Conservation (phyloP, 2,329 filamentous ascomycete genomes). For the Pseudonectria foliicola region DNA sequence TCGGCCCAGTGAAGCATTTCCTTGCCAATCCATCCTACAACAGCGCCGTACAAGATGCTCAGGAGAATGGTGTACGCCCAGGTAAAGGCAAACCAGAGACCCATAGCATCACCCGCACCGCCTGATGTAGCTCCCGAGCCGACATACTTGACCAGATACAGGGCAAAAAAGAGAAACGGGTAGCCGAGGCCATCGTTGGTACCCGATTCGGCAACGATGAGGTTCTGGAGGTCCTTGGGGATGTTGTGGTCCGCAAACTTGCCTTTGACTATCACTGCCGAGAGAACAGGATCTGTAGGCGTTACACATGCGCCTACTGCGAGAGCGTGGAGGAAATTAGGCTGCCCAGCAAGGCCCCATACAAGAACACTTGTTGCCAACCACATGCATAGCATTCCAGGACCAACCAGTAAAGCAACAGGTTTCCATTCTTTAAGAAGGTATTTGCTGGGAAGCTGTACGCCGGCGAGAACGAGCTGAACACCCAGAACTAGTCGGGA, state of each 20-base stretch:
- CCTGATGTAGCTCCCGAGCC: slow-evolving; percentile 52
- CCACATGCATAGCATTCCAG: slow-evolving; percentile 86
- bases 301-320: slow-evolving; percentile 82
- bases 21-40: slow-evolving; percentile 75
- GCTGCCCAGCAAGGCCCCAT: slow-evolving; percentile 65
- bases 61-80: slow-evolving; percentile 78
- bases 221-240: slow-evolving; percentile 71
- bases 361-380: slow-evolving; percentile 69
- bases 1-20: slow-evolving; percentile 80
- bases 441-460: slow-evolving; percentile 81
- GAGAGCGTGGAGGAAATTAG: slow-evolving; percentile 70
- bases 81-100: slow-evolving; percentile 77
- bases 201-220: slow-evolving; percentile 75
- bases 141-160: slow-evolving; percentile 75
- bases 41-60: slow-evolving; percentile 68
- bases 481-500: slow-evolving; percentile 81
- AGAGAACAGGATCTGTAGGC: slow-evolving; percentile 82
- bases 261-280: slow-evolving; percentile 86
- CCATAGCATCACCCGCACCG: slow-evolving; percentile 60
- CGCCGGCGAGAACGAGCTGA: slow-evolving; percentile 80
- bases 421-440: slow-evolving; percentile 72
- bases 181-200: slow-evolving; percentile 88
- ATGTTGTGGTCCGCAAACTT: slow-evolving; percentile 91
- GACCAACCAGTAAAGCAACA: slow-evolving; percentile 67
- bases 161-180: slow-evolving; percentile 76